Evolutionary conservation across 2,329 filamentous ascomycete genomes (phyloP), one percentile per base, ranked within the genome.

Genomic region (Alternaria conjuncta): DNA sequence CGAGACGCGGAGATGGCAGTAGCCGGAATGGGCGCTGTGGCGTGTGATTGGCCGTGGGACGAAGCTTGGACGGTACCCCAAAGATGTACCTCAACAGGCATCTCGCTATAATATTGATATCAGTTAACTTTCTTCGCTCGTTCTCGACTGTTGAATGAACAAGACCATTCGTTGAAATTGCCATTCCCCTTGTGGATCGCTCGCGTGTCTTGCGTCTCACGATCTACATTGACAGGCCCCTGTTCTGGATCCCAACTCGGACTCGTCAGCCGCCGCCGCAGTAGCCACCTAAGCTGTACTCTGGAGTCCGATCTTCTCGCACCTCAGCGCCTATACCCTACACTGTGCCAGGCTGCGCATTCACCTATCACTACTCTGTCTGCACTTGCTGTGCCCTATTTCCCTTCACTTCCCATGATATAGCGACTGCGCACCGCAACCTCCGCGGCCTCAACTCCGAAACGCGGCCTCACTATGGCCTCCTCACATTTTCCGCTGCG

Each of bases 241-340:
- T 63, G 60, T 51, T 49, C 41, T 59, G 59, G 54, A 69, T 51
- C 67, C 63, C 60, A 61, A 63, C 64, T 43, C 59, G 62, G 67
- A 65, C 70, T 72, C 67, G 73, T 76, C 66, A 76, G 74, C 74
- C 61, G 67, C 62, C 68, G 71, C 62, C 68, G 71, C 64, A 65
- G 55, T 55, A 65, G 75, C 73, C 71, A 74, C 72, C 68, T 74
- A 73, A 66, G 59, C 23, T 32, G 21, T 44, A 68, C 62, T 56
- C 63, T 63, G 46, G 60, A 63, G 64, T 62, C 67, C 62, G 62
- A 61, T 41, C 56, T 65, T 60, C 55, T 44, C 59, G 26, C 57
- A 47, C 30, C 51, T 49, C 66, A 53, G 28, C 20, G 60, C 61
- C 65, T 53, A 61, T 55, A 51, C 57, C 32, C 32, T 53, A 28